Base-by-base conservation (phyloP, 495 filamentous ascomycete species). In the Trichoderma reesei region DNA sequence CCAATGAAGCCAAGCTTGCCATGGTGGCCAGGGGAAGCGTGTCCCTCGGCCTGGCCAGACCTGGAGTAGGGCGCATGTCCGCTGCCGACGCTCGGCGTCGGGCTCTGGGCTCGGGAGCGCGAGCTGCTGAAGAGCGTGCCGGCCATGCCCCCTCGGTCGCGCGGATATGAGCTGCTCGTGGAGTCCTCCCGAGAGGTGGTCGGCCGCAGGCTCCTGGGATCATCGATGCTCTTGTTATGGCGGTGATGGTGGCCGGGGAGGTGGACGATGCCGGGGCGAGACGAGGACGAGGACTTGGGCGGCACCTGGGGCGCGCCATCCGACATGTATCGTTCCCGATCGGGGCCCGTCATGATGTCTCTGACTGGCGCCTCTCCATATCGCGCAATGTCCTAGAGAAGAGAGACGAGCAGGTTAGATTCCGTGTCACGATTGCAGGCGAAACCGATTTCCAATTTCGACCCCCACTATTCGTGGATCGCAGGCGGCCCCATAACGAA, bases 351-450 rank as follows among this genome's bases (percentile, higher is more conserved):
- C 61, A 90, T 88, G 41, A 82, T 82, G 68, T 89, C 81, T 60
- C 89, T 83, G 37, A 95, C 86, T 20, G 90, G 91, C 18, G 91
- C 90, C 72, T 93, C 89, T 33, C 91, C 90, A 71, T 88, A 90
- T 63, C 87, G 85, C 26, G 86, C 82, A 64, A 95, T 88, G 71
- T 96, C 91, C 86, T 90, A 69, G 60, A 69, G 60, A 33, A 62
- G 26, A 26, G 26, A 39, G 51, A 20, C 9, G 59, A 20, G 34
- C 20, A 63, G 14, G 65, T 54, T 16, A 36, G 64, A 44, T 26
- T 41, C 26, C 14, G 38, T 54, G 34, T 46, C 42, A 46, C 38
- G 60, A 44, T 31, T 20, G 34, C 38, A 51, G 31, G 60, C 34
- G 64, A 31, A 37, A 14, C 11, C 51, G 51, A 34, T 56, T 56